These are phyloP conservation scores for Telopea speciosissima DNA, from an alignment of 177 flowering plant species.

Conservation along the genomic window DNA sequence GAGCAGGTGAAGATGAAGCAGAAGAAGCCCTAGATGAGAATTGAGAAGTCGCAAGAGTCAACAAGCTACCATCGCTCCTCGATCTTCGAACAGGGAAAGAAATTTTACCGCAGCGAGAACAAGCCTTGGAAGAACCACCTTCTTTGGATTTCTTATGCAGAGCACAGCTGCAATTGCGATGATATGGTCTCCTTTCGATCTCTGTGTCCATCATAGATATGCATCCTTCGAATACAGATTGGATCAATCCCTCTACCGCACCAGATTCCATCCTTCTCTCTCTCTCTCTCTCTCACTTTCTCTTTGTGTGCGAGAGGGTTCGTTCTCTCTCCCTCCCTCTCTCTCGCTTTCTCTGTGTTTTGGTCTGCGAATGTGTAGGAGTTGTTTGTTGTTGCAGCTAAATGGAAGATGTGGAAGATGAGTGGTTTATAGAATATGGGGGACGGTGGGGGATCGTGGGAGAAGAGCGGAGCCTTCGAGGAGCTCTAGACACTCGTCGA, in stretches of 20 bases:
- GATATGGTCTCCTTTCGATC: slow-evolving; percentile 46
- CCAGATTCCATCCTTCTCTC: slow-evolving; percentile 21
- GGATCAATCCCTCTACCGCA: slow-evolving; percentile 28
- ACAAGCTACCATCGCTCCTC: slow-evolving; percentile 36
- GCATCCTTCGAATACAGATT: slow-evolving; percentile 31
- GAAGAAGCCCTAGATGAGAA: slow-evolving; percentile 16
- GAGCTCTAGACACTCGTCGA: too few species aligned
- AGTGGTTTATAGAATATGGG: too few species aligned
- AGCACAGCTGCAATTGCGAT: slow-evolving; percentile 43
- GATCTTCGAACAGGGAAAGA: slow-evolving; percentile 30
- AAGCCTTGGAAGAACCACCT: slow-evolving; percentile 6
- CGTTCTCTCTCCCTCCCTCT: too few species aligned
- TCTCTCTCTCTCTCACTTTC: too few species aligned
- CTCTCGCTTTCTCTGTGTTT: too few species aligned
- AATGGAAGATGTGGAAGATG: too few species aligned
- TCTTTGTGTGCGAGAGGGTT: too few species aligned
- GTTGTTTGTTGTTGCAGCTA: too few species aligned
- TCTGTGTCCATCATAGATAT: slow-evolving; percentile 23
- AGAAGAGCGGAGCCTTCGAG: too few species aligned
- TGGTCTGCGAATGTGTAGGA: too few species aligned
- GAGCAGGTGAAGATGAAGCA: neutral
- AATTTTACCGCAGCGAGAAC: slow-evolving; percentile 8
- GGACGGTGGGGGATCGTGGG: too few species aligned
- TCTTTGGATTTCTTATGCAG: slow-evolving; percentile 26
- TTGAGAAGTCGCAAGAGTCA: slow-evolving; percentile 17